Percentiles rank a stretch among this genome's conserved stretches.
These are phyloP conservation scores for Chytriomyces hyalinus DNA, from an alignment of 192 early-diverging fungal species.

Conservation along the genomic window DNA sequence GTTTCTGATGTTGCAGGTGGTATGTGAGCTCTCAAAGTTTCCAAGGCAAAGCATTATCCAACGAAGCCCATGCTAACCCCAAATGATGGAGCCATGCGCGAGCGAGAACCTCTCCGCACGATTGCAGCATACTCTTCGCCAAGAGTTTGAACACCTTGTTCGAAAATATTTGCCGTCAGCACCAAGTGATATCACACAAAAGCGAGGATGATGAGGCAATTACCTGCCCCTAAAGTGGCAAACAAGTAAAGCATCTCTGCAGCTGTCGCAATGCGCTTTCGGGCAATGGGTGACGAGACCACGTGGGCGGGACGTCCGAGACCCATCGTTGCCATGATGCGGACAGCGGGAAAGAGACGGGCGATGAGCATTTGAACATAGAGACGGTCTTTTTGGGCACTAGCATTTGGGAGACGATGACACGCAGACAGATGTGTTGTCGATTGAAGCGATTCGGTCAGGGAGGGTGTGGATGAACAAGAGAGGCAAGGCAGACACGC, in stretches of 20 bases:
- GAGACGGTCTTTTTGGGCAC: conserved; percentile 1
- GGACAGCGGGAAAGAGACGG: neutral
- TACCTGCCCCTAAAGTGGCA: conserved; percentile 73
- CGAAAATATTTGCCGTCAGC: conserved; percentile 3
- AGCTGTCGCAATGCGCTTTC: conserved; percentile 63
- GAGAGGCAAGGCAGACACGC: conserved; percentile 13
- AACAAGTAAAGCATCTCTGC: conserved; percentile 76
- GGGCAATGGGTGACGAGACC: conserved; percentile 65
- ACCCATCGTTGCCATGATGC: neutral
- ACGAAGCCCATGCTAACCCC: neutral
- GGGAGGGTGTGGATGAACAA: too few species aligned
- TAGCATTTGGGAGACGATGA: neutral
- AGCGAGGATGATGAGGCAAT: neutral
- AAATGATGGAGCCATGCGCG: conserved; percentile 39
- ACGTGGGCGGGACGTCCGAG: conserved; percentile 48
- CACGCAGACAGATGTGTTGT: too few species aligned
- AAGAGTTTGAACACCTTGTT: conserved; percentile 77
- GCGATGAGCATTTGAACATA: neutral
- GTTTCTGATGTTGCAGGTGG: neutral
- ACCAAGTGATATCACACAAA: neutral
- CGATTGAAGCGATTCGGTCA: too few species aligned
- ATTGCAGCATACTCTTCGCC: conserved; percentile 98
- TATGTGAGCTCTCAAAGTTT: too few species aligned
- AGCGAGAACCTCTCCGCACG: conserved; percentile 57
- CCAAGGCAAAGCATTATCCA: too few species aligned